phyloP scores from a whole-genome alignment of 805 yeast genomes.

The Saccharomycopsis guyanensis region DNA sequence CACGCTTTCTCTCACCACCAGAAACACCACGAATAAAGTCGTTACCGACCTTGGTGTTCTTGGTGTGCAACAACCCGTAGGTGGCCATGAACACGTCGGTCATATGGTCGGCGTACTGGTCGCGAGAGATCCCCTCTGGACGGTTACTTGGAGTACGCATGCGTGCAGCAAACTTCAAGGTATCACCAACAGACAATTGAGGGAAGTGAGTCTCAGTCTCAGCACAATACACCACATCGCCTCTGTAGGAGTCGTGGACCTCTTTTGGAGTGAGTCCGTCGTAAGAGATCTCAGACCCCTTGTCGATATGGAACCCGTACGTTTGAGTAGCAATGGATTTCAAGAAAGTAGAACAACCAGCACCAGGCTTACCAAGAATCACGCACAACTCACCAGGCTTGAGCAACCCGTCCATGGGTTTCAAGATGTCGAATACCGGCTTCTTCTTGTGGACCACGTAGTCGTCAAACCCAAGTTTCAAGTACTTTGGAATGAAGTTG shows the following conservation, averaged over 20 bases:
- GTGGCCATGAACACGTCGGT: conserved; percentile 46
- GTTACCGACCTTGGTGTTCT: conserved; percentile 58
- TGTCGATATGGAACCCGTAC: conserved; percentile 44
- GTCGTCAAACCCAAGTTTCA: conserved; percentile 28
- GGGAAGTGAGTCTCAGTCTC: conserved; percentile 62
- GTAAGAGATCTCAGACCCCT: conserved; percentile 40
- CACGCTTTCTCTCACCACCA: conserved; percentile 72
- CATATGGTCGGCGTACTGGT: conserved; percentile 39
- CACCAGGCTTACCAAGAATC: conserved; percentile 75
- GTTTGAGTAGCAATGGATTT: conserved; percentile 50
- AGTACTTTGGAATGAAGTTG: conserved; percentile 14
- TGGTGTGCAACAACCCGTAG: conserved; percentile 46
- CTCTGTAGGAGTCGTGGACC: conserved; percentile 42
- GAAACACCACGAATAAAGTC: conserved; percentile 64
- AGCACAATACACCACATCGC: conserved; percentile 58
- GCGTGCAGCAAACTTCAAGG: conserved; percentile 46
- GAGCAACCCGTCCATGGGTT: conserved; percentile 47
- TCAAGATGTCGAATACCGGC: conserved; percentile 37
- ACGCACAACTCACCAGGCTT: conserved; percentile 64
- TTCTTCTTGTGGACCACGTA: conserved; percentile 21
- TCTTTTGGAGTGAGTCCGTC: conserved; percentile 41
- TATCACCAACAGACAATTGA: conserved; percentile 53
- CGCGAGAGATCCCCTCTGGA: conserved; percentile 43
- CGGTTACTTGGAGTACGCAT: conserved; percentile 52
- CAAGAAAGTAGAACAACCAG: conserved; percentile 58